Conservation (phyloP, 352 stramenopile species). For the Phytophthora kernoviae region DNA sequence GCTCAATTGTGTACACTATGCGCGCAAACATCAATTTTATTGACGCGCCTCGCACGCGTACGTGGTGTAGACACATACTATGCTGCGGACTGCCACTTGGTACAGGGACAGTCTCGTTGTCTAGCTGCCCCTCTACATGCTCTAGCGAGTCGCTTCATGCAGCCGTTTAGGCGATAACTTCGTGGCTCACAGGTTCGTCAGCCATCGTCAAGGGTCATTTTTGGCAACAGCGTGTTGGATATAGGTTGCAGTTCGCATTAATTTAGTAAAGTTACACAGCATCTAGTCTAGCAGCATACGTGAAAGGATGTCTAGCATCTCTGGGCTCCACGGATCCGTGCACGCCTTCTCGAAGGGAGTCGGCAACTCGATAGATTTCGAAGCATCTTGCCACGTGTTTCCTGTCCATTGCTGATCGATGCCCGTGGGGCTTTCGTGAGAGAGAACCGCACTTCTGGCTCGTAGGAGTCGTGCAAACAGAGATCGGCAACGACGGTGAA, state of each 20-base stretch:
- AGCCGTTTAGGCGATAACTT: neutral
- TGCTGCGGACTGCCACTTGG: too few species aligned
- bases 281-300: constrained; percentile 41
- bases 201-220: constrained; percentile 11
- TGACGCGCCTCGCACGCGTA: too few species aligned
- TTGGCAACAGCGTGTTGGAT: neutral
- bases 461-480: constrained; percentile 27
- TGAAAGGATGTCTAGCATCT: constrained; percentile 48
- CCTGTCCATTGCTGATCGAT: constrained; percentile 36
- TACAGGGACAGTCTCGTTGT: neutral
- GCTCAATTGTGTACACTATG: neutral
- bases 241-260: constrained; percentile 11
- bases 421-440: constrained; percentile 33
- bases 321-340: constrained; percentile 39
- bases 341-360: constrained; percentile 32
- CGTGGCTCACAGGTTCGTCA: too few species aligned
- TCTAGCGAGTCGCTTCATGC: neutral
- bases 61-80: too few species aligned
- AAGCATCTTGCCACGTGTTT: constrained; percentile 26
- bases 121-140: too few species aligned
- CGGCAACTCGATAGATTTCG: constrained; percentile 19
- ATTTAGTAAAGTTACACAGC: constrained; percentile 29
- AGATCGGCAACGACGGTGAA: constrained; percentile 14
- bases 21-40: neutral
- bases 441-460: constrained; percentile 21